Evolutionary conservation across 202 grass and related monocot species (phyloP).

Genomic region (Schoenoplectus triqueter): DNA sequence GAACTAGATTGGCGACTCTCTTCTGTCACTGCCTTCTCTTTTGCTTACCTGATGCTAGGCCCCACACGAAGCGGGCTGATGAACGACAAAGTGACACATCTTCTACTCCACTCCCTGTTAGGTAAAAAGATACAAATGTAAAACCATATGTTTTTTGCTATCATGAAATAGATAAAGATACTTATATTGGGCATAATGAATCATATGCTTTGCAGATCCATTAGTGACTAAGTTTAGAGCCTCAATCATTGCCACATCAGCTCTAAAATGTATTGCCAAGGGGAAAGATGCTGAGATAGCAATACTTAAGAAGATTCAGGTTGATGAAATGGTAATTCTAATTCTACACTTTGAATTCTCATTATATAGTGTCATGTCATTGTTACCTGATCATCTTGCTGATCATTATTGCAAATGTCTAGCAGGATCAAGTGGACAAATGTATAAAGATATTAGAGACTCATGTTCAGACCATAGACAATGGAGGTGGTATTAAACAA

Average conservation of each 20-base stretch:
- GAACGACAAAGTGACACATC: slow-evolving; percentile 14
- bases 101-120: slow-evolving; percentile 62
- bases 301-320: slow-evolving; percentile 23
- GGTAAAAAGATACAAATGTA: slow-evolving; percentile 34
- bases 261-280: slow-evolving; percentile 43
- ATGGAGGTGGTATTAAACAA: neutral
- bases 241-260: slow-evolving; percentile 53
- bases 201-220: slow-evolving; percentile 35
- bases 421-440: slow-evolving; percentile 22
- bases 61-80: neutral
- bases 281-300: slow-evolving; percentile 16
- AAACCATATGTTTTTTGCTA: neutral
- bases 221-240: slow-evolving; percentile 53
- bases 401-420: neutral
- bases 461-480: slow-evolving; percentile 19
- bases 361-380: neutral
- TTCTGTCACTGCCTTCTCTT: slow-evolving; percentile 73
- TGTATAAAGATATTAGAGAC: slow-evolving; percentile 35
- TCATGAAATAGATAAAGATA: neutral
- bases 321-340: slow-evolving; percentile 36
- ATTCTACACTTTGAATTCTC: neutral
- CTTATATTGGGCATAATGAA: neutral
- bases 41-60: slow-evolving; percentile 49
- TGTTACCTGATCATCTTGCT: neutral
- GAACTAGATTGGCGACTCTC: slow-evolving; percentile 75